Evolutionary conservation across 2,329 filamentous ascomycete genomes (phyloP), one percentile per base, ranked within the genome.

Genomic region (Rasamsonia emersonii): DNA sequence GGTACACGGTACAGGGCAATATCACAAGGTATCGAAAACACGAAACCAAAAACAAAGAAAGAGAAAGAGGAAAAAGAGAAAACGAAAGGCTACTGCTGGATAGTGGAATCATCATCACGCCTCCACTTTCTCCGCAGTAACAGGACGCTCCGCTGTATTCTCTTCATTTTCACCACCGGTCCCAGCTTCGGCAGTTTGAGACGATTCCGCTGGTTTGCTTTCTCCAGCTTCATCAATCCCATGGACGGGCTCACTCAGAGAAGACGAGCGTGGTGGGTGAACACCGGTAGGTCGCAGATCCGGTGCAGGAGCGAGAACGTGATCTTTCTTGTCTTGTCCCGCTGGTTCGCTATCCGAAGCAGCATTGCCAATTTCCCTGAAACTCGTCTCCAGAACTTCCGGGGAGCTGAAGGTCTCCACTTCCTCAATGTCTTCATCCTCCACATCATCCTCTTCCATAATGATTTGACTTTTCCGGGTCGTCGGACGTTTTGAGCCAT

Each of bases 141-240:
- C 8, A 23, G 20, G n/a, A 8, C 8, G 20, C 20, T 8, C n/a
- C n/a, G 20, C 20, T 8, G 20, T 23, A 7, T 8, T 23, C n/a
- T 8, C 8, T 23, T 23, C 20, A 23, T 23, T 23, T 23, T 69
- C 64, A 30, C 71, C 71, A 20, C 70, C 62, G 36, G 71, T 64
- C 49, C 88, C 79, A 5, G 75, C 71, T 47, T 93, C 79, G 0
- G 86, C 84, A 14, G 68, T 77, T 43, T 86, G 70, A 28, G 70
- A 76, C 4, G 20, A 7, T n/a, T 23, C 20, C n/a, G 20, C 20
- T 8, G 20, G 8, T 8, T n/a, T 23, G 11, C 24, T 26, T 13
- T 9, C 7, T 7, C 15, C 24, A 13, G 15, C 15, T 11, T n/a
- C 15, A 5, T 6, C 11, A 26, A n/a, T 13, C 24, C 15, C 24